Evolutionary conservation across 2,329 filamentous ascomycete genomes (phyloP), one percentile per base, ranked within the genome.

Genomic region (Lanzia echinophila): DNA sequence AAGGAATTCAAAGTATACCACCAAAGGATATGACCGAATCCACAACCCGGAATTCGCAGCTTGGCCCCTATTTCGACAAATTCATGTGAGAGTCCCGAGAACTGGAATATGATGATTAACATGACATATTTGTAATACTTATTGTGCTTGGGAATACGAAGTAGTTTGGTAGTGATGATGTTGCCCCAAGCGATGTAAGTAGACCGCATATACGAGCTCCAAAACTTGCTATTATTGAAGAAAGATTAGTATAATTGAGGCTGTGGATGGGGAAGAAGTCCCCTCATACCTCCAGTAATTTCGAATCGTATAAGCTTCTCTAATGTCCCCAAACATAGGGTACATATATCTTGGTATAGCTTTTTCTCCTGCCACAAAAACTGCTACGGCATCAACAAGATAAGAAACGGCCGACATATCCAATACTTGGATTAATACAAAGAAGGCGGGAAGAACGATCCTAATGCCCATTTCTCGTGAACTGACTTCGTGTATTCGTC

Each of bases 301-400:
- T 13, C 38, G 48, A 15, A 44, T 34, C 15, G 48, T 44, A 34
- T 50, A 50, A 43, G 48, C 48, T 32, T 42, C 38, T 7, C 12
- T 20, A 6, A 50, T 13, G 17, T 15, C 22, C 3, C 39, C 39
- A n/a, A 43, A 50, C 10, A 19, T 19, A 24, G 39, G 17, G 24
- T 28, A 36, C 10, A 43, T 50, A 36, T 38, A 50, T 4, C 48
- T 38, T 13, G 48, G 19, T 22, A 50, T 50, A 5, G 31, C 17
- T 50, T 44, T 33, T 6, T 17, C n/a, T 15, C 39, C 48, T n/a
- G 17, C 15, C 5, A 44, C 33, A 7, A 44, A 50, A 2, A 50
- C 48, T 7, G 39, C 39, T 19, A 50, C 17, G 10, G 48, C 48
- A 24, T 36, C 42, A 22, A 44, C n/a, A 17, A 28, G 34, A 15